Conservation (phyloP, 768 basidiomycete genomes). For the Wakefieldia striispora region DNA sequence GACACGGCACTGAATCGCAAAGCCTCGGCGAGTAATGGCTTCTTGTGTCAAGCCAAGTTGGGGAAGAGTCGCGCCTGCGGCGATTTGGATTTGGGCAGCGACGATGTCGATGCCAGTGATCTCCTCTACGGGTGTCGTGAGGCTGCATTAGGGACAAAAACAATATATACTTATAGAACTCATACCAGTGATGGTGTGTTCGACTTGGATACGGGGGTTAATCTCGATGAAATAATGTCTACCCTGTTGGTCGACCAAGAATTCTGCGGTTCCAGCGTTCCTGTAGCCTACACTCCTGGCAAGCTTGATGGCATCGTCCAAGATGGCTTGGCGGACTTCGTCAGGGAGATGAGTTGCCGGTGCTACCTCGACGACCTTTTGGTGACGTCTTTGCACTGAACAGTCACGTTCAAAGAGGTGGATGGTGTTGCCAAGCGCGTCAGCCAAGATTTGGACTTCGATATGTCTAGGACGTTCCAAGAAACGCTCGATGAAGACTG, state of each 20-base stretch:
- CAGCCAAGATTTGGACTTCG: constrained; percentile 94
- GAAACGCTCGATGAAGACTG: constrained; percentile 98
- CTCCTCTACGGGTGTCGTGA: constrained; percentile 67
- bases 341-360: constrained; percentile 94
- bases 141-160: not conserved
- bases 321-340: constrained; percentile 84
- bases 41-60: constrained; percentile 96
- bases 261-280: constrained; percentile 98
- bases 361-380: constrained; percentile 98
- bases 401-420: constrained; percentile 99
- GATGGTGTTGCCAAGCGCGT: constrained; percentile 89
- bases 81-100: constrained; percentile 98
- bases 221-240: constrained; percentile 99
- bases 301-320: constrained; percentile 89
- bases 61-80: constrained; percentile 94
- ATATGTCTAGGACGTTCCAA: constrained; percentile 96
- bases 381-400: constrained; percentile 96
- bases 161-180: constrained; percentile 1
- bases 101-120: constrained; percentile 99
- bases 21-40: constrained; percentile 92
- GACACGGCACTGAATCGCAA: constrained; percentile 97
- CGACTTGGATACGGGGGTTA: constrained; percentile 99
- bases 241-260: constrained; percentile 95
- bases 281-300: constrained; percentile 92
- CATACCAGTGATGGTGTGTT: constrained; percentile 96